Base-by-base conservation (phyloP, 768 basidiomycete genomes). In the Boletus vermiculosoides region DNA sequence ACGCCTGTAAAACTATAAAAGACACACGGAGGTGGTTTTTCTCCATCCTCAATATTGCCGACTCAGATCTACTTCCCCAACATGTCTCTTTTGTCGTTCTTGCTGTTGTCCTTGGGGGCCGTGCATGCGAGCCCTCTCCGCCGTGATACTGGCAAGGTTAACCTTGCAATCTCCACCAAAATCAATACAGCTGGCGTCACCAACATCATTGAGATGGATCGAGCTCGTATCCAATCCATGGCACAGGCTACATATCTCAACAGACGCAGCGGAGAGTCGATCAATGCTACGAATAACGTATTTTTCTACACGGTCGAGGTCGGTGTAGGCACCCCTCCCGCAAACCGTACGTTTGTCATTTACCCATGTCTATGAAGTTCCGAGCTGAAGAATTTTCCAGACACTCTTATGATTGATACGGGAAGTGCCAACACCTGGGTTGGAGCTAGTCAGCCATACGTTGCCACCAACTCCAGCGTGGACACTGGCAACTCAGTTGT, bases 371-470 rank as follows among this genome's bases (percentile, higher is more conserved):
- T 16, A 47, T 15, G 20, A 22, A 31, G 9, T n/a, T 4, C 13
- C n/a, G 41, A 37, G 23, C 46, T 39, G 13, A n/a, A 3, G 4
- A 10, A 28, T 15, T 36, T 45, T 22, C 31, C 7, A 74, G 73
- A 68, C 44, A 58, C 59, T 9, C 65, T 72, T 37, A 20, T 72
- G 12, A 60, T 72, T 20, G 71, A 72, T 45, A 72, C 71, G 16
- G 71, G 71, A 30, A 73, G 71, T 31, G 64, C 67, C 9, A 72
- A 70, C 60, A 72, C 66, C 5, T 72, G 71, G 71, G 36, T 72
- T 31, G 71, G 71, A 28, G 66, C 69, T 23, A 58, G 23, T 20
- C 50, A 55, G 5, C 11, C 49, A 28, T 71, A 67, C 41, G 28
- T 22, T 34, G 37, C 45, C 18, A 63, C 65, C 9, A 62, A 39